These are phyloP conservation scores for Sextonia rubra DNA, from an alignment of 164 flowering plant genomes.

Conservation along the genomic window DNA sequence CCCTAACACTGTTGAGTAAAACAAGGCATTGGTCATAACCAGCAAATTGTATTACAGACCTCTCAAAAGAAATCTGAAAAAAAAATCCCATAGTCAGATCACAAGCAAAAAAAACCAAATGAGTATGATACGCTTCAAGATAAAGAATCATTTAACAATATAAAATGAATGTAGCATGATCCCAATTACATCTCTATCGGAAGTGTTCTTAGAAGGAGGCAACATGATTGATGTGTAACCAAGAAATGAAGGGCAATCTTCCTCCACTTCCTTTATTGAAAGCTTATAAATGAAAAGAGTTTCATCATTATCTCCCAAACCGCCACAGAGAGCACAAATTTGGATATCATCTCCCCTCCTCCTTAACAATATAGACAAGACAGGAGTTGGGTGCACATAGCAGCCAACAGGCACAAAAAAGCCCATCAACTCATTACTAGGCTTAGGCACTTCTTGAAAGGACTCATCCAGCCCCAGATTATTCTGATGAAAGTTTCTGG, in stretches of 20 bases:
- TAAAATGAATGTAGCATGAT: neutral
- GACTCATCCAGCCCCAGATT: conserved; percentile 1
- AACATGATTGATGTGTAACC: conserved; percentile 51
- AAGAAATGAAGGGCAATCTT: conserved; percentile 62
- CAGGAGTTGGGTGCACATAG: conserved; percentile 62
- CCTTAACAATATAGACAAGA: conserved; percentile 46
- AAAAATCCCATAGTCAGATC: conserved; percentile 5
- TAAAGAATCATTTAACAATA: neutral
- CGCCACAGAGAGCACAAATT: conserved; percentile 69
- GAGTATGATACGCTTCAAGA: neutral
- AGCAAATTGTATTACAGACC: conserved; percentile 59
- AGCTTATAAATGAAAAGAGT: conserved; percentile 64
- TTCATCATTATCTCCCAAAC: conserved; percentile 28
- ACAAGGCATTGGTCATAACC: conserved; percentile 73
- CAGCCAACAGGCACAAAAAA: conserved; percentile 54
- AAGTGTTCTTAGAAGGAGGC: conserved; percentile 32
- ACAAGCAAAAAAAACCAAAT: conserved; percentile 1
- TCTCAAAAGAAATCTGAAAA: conserved; percentile 49
- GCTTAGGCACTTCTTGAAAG: conserved; percentile 10
- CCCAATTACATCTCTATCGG: conserved; percentile 51
- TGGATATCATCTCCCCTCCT: conserved; percentile 33
- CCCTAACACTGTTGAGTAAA: conserved; percentile 47
- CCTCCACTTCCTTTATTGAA: conserved; percentile 24
- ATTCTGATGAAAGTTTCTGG: conserved; percentile 2
- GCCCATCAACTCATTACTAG: conserved; percentile 25